phyloP scores from a whole-genome alignment of 768 basidiomycete species.

The Tylopilus plumbeoviolaceoides region DNA sequence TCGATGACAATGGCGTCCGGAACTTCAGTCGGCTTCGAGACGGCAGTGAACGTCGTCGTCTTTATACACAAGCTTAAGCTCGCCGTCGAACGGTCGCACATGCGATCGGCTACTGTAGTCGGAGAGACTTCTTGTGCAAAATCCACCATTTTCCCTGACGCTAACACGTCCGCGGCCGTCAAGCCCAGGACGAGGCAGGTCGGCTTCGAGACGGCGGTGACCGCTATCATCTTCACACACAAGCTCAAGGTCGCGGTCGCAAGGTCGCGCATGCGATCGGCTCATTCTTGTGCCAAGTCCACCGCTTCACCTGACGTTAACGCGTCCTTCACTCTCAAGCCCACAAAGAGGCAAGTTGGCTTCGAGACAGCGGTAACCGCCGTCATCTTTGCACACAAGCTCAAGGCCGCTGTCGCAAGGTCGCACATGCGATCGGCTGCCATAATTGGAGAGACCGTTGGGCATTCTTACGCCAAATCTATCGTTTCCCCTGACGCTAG shows the following conservation, averaged over 20 bases:
- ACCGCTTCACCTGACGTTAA: too few relatives aligned
- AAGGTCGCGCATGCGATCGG: constrained; percentile 1
- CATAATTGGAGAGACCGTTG: neutral
- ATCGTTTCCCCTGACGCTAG: neutral
- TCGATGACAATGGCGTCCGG: neutral
- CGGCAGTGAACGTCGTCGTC: too few relatives aligned
- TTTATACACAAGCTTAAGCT: too few relatives aligned
- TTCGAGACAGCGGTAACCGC: constrained; percentile 24
- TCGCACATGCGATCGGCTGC: neutral
- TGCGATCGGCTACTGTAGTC: too few relatives aligned
- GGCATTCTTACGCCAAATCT: constrained; percentile 6
- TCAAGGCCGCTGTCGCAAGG: constrained; percentile 17
- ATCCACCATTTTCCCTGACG: too few relatives aligned
- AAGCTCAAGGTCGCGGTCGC: neutral
- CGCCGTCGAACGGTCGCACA: too few relatives aligned
- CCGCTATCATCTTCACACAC: too few relatives aligned
- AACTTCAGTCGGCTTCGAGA: neutral
- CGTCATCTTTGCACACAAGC: constrained; percentile 20
- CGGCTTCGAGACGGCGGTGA: too few relatives aligned
- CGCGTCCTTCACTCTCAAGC: neutral
- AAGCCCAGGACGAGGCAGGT: neutral
- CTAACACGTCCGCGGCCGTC: too few relatives aligned
- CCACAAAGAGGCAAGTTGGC: constrained; percentile 12
- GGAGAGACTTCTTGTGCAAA: too few relatives aligned
- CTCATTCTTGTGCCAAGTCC: too few relatives aligned